Evolutionary conservation across 2,329 filamentous ascomycete genomes (phyloP).

Genomic region (Aspergillus niger): DNA sequence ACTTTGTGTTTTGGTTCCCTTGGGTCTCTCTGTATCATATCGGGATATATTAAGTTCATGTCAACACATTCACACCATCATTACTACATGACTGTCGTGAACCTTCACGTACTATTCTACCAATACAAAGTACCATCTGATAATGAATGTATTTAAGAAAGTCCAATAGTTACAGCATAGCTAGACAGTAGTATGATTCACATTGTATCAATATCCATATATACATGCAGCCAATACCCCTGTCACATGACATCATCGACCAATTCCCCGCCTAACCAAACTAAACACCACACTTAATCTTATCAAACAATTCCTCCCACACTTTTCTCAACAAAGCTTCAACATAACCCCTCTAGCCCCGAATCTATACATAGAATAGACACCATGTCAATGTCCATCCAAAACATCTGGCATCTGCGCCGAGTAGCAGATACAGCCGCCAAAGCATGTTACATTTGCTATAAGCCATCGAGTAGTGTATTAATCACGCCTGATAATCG

Average conservation of each 20-base stretch:
- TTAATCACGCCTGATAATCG: slow-evolving; percentile 87
- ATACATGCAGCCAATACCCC: neutral
- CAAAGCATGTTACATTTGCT: slow-evolving; percentile 88
- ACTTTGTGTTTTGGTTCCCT: neutral
- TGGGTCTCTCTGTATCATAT: too few relatives aligned
- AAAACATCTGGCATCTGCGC: slow-evolving; percentile 81
- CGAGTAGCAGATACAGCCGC: slow-evolving; percentile 81
- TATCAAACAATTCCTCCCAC: neutral
- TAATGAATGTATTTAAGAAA: too few relatives aligned
- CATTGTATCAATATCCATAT: neutral
- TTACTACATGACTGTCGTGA: too few relatives aligned
- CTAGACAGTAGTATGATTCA: neutral
- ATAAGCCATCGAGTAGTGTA: slow-evolving; percentile 82
- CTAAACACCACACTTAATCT: neutral
- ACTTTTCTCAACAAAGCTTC: neutral
- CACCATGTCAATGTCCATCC: slow-evolving; percentile 46
- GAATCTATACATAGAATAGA: neutral
- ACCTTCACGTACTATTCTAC: neutral
- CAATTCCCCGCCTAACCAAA: neutral
- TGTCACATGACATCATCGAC: neutral
- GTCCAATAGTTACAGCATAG: neutral
- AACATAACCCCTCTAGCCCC: neutral
- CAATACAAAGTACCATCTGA: neutral
- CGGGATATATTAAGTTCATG: too few relatives aligned
- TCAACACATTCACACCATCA: too few relatives aligned